Evolutionary conservation across 2,329 filamentous ascomycete species (phyloP), one percentile per base, ranked within the genome.

Genomic region (Trichoderma guizhouense): DNA sequence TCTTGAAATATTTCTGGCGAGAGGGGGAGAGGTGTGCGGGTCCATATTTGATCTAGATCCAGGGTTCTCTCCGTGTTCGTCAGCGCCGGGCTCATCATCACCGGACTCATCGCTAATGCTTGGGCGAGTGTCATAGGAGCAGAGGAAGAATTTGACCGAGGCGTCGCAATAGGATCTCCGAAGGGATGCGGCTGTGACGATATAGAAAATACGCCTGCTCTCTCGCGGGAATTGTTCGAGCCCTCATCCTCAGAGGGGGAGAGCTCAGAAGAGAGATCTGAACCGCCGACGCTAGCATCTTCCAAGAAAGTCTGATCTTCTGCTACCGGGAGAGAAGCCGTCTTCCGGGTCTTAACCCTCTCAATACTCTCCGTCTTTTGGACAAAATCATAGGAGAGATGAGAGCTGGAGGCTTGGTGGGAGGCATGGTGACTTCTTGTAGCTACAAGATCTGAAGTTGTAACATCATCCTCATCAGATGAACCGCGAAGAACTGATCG

Each of bases 181-280:
- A 73, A 73, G 2, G 81, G 79, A 73, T 83, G 80, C 6, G 82
- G 82, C 6, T 83, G 75, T 21, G 74, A 75, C 34, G 57, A 39
- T 18, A 62, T 39, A 21, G 73, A 21, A 73, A 69, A 70, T 72
- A 69, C 14, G 34, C 71, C 73, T 15, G 78, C 79, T 15, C 81
- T 81, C 8, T 76, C 81, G 7, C 83, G 76, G 1, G 83, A 77
- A 7, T 88, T 86, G 2, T 83, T 81, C 1, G 87, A 71, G 7
- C 84, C 76, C 3, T 84, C 76, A 2, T 30, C 69, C n/a, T 83
- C 78, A n/a, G 89, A 87, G 1, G 82, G 80, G 1, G 89, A 91
- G 57, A 91, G 75, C 74, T 91, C 89, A 0, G 89, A 91, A 2
- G 89, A 92, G 8, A 91, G 81, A 72, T 91, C 89, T 34, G 86